phyloP scores from a whole-genome alignment of 495 filamentous ascomycete species.

The Patellaria atrata region DNA sequence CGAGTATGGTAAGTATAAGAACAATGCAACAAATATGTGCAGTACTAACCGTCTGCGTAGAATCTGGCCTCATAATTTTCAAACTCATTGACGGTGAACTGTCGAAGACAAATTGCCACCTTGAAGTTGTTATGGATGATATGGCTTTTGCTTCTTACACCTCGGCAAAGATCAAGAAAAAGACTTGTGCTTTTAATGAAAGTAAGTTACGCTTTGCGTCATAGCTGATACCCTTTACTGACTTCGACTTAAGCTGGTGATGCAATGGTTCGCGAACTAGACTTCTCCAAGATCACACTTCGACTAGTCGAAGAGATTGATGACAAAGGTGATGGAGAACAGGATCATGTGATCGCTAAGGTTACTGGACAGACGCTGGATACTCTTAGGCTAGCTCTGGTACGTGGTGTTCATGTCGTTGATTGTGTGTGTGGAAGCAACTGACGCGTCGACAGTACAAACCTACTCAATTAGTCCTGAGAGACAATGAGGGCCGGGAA shows the following conservation, averaged over 20 bases:
- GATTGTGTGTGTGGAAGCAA: no score
- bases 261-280: conserved; percentile 88
- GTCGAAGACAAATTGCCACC: conserved; percentile 54
- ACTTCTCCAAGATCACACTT: conserved; percentile 84
- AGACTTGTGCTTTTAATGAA: conserved; percentile 60
- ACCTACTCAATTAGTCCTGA: conserved; percentile 66
- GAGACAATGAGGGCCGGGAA: conserved; percentile 55
- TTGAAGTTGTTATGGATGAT: conserved; percentile 91
- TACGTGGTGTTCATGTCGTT: conserved; percentile 31
- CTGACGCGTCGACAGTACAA: conserved; percentile 49
- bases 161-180: conserved; percentile 56
- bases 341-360: conserved; percentile 63
- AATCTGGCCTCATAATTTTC: conserved; percentile 77
- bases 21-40: no score
- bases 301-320: conserved; percentile 63
- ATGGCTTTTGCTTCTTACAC: conserved; percentile 79
- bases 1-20: conserved; percentile 48
- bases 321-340: conserved; percentile 53
- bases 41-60: conserved; percentile 5
- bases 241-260: conserved; percentile 50
- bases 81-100: conserved; percentile 80
- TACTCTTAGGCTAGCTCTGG: conserved; percentile 72
- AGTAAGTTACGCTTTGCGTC: conserved; percentile 31
- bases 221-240: conserved; percentile 3
- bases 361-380: conserved; percentile 73